Percentiles rank a stretch among this genome's conserved stretches.
Evolutionary conservation across 2,329 filamentous ascomycete genomes (phyloP).

Genomic region (Cadophora malorum): DNA sequence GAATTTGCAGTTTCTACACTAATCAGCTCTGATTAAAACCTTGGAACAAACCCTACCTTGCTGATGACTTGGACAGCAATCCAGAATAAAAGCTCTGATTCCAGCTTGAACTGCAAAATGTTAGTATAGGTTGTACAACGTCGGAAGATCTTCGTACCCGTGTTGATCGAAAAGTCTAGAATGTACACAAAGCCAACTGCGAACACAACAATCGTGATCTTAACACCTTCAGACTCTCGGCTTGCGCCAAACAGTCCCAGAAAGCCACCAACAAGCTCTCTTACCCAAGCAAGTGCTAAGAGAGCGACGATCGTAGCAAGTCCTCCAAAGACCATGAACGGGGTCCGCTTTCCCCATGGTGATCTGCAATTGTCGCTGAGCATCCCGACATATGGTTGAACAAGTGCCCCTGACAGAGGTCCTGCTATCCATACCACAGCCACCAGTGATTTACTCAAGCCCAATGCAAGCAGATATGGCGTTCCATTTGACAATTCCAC

Average conservation of each 20-base stretch:
- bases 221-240: conserved; percentile 67
- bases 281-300: conserved; percentile 75
- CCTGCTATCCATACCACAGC: conserved; percentile 86
- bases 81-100: conserved; percentile 90
- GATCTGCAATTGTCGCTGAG: conserved; percentile 79
- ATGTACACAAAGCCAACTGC: conserved; percentile 89
- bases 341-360: conserved; percentile 78
- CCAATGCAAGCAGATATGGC: conserved; percentile 79
- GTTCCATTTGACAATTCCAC: conserved; percentile 95
- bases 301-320: conserved; percentile 71
- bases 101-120: conserved; percentile 75
- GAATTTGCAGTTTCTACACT: conserved; percentile 73
- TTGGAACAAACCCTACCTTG: conserved; percentile 58
- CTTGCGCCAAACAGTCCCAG: conserved; percentile 75
- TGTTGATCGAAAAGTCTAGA: conserved; percentile 94
- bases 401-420: conserved; percentile 77
- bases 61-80: conserved; percentile 90
- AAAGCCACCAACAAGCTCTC: conserved; percentile 72
- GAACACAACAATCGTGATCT: conserved; percentile 71
- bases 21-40: conserved; percentile 11
- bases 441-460: conserved; percentile 82
- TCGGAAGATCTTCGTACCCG: conserved; percentile 59
- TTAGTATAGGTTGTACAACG: conserved; percentile 25
- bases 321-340: conserved; percentile 78
- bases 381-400: conserved; percentile 85